These are phyloP conservation scores for Gossypium lobatum DNA, from an alignment of 441 rosid species.

Conservation along the genomic window DNA sequence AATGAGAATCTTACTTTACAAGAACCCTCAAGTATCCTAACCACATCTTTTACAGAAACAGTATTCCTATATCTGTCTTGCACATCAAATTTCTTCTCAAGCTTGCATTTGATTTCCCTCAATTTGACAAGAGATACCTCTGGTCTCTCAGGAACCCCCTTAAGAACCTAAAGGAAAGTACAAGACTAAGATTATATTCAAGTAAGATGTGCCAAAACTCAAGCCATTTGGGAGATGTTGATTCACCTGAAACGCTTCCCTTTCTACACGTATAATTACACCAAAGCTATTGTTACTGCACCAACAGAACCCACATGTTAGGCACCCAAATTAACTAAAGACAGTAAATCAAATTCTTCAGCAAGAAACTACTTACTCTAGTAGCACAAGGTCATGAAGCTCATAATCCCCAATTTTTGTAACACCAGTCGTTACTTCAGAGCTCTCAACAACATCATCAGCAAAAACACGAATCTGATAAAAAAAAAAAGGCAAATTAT, in stretches of 20 bases:
- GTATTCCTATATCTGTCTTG: conserved; percentile 70
- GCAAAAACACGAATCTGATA: conserved; percentile 85
- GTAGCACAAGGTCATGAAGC: conserved; percentile 89
- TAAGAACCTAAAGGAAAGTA: conserved; percentile 60
- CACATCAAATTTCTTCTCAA: conserved; percentile 70
- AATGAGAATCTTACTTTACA: conserved; percentile 56
- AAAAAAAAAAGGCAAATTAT: conserved; percentile 2
- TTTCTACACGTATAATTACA: conserved; percentile 90
- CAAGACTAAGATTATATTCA: conserved; percentile 3
- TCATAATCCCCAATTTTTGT: conserved; percentile 92
- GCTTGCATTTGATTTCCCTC: conserved; percentile 91
- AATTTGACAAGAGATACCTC: conserved; percentile 79
- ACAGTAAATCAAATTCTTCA: conserved; percentile 1
- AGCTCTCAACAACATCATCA: conserved; percentile 93
- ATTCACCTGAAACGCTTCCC: conserved; percentile 85
- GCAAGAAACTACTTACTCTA: conserved; percentile 59
- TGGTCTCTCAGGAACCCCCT: conserved; percentile 91
- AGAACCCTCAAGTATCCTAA: conserved; percentile 82
- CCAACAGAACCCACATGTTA: conserved; percentile 22
- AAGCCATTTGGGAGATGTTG: neutral
- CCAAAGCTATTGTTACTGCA: conserved; percentile 86
- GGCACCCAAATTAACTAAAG: conserved; percentile 13
- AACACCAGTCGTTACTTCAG: conserved; percentile 91
- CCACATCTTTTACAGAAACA: conserved; percentile 76
- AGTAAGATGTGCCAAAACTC: neutral